Conservation (phyloP, 1,284 basidiomycete genomes). For the Puccinia novopanici region DNA sequence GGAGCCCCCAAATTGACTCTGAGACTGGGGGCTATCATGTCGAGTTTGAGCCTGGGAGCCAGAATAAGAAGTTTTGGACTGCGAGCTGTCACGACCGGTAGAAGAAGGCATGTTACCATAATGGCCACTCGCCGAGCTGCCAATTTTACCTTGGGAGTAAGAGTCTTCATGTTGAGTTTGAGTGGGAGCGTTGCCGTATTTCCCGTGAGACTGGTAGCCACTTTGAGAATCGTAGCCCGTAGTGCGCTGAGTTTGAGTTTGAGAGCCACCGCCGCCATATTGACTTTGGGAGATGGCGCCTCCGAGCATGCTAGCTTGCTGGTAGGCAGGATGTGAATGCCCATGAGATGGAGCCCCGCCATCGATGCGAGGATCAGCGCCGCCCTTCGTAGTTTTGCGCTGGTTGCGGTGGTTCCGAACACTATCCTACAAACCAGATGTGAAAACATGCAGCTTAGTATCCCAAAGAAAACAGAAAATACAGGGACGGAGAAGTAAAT, state of each 20-base stretch:
- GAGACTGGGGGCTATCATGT: slow-evolving; percentile 2
- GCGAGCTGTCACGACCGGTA: background rate
- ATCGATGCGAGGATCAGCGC: slow-evolving; percentile 27
- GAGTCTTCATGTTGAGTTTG: background rate
- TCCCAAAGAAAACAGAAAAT: slow-evolving; percentile 1
- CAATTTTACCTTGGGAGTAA: background rate
- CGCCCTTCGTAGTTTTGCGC: slow-evolving; percentile 38
- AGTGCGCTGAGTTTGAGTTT: slow-evolving; percentile 8
- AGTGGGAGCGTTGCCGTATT: background rate
- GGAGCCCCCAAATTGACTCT: slow-evolving; percentile 5
- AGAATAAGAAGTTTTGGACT: slow-evolving; percentile 5
- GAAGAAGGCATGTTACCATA: background rate
- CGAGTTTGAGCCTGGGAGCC: slow-evolving; percentile 6
- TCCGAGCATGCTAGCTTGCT: slow-evolving; percentile 16
- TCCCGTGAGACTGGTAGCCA: slow-evolving; percentile 8
- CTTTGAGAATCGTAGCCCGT: slow-evolving; percentile 7
- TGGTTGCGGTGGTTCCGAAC: slow-evolving; percentile 46
- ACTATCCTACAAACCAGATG: slow-evolving; percentile 24
- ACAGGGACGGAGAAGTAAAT: background rate
- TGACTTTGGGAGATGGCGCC: slow-evolving; percentile 19
- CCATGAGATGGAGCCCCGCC: slow-evolving; percentile 15
- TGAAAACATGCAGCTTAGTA: too few species aligned
- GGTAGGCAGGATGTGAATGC: slow-evolving; percentile 35
- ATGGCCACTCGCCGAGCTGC: background rate
- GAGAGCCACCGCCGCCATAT: background rate